phyloP scores from a whole-genome alignment of 148 eudicot species.

The Linanthus parryae region DNA sequence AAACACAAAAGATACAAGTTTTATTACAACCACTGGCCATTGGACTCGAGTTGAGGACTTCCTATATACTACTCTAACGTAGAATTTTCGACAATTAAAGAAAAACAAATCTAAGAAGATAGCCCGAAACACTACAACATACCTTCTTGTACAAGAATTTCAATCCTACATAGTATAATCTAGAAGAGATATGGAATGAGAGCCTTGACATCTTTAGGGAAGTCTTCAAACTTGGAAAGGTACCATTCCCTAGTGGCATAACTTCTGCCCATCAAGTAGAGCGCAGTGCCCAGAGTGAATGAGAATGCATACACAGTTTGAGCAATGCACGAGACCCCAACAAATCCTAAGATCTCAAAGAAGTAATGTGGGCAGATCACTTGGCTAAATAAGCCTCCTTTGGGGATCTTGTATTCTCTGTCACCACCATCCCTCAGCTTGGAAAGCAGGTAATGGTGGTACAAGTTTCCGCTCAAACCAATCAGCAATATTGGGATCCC shows the following conservation, averaged over 20 bases:
- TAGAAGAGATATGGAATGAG: constrained; percentile 54
- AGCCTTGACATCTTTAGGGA: constrained; percentile 44
- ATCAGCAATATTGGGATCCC: constrained; percentile 5
- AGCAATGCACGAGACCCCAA: constrained; percentile 45
- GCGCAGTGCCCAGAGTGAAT: constrained; percentile 22
- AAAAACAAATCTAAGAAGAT: no score
- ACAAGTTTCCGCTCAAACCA: constrained; percentile 17
- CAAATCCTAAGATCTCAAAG: constrained; percentile 44
- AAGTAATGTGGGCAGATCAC: constrained; percentile 64
- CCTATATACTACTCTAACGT: no score
- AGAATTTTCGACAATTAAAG: no score
- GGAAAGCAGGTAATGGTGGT: constrained; percentile 18
- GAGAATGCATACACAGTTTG: constrained; percentile 41
- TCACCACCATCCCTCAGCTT: constrained; percentile 10
- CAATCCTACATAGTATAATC: no score
- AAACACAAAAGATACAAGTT: no score
- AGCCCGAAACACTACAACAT: no score
- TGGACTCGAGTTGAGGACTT: no score
- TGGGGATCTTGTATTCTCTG: constrained; percentile 48
- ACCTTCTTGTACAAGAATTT: no score
- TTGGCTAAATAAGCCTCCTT: constrained; percentile 43
- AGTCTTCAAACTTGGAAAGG: constrained; percentile 56
- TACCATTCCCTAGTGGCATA: constrained; percentile 62
- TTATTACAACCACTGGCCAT: no score
- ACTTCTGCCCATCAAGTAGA: constrained; percentile 49